Evolutionary conservation across 2,329 filamentous ascomycete genomes (phyloP), one percentile per base, ranked within the genome.

Genomic region (Diplocarpon mali): DNA sequence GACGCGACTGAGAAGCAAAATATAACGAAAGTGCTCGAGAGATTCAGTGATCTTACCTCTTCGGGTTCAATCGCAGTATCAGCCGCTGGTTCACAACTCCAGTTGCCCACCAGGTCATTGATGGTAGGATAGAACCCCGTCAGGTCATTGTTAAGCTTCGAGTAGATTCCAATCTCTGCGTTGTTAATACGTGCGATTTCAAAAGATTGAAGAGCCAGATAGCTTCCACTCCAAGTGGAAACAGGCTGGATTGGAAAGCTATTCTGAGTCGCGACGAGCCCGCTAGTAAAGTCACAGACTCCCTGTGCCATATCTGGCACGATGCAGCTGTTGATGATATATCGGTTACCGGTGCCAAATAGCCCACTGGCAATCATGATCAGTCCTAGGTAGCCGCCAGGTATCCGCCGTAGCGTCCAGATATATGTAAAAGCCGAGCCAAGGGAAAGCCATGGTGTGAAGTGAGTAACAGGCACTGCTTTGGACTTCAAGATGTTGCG

Each of bases 281-380:
- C 38, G 3, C 3, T n/a, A 7, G 27, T 20, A 24, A 45, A 45
- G 2, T 10, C 7, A n/a, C 42, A 44, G 2, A 17, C 35, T 11
- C 13, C 12, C 11, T 12, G 15, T n/a, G 15, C 17, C 8, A 16
- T 15, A 3, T 44, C 36, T 12, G 20, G 15, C 11, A 35, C 30
- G n/a, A 47, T 40, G 11, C 27, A 46, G 28, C 30, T 44, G 20
- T 44, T 44, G 35, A 49, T 35, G 35, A 49, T 29, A 15, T 38
- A 46, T 20, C 35, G 34, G 15, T 43, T 40, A 3, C 38, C n/a
- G 1, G 42, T 42, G 4, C 35, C 40, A 13, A 46, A 49, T 5
- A 34, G 10, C 2, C 44, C 47, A 24, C 47, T 49, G 2, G 14
- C 10, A 3, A 49, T 44, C 44, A 49, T 49, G 11, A 49, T 38